Evolutionary conservation across 2,329 filamentous ascomycete species (phyloP).

Genomic region (Aspergillus spinulosporus): DNA sequence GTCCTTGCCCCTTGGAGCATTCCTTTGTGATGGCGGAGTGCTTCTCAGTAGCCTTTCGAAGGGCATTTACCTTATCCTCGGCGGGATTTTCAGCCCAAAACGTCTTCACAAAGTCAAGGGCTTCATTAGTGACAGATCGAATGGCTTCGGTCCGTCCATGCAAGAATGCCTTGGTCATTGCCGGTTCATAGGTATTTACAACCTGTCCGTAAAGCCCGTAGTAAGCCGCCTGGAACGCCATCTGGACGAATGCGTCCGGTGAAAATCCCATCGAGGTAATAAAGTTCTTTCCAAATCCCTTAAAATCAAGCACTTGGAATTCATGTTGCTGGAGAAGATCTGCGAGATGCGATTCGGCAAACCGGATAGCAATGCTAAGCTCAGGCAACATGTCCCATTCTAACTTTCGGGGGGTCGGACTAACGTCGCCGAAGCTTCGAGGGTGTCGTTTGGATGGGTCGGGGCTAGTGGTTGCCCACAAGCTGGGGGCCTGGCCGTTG

Average conservation of each 20-base stretch:
- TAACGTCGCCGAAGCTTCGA: constrained; percentile 87
- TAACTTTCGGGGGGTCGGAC: constrained; percentile 89
- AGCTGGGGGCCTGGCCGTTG: constrained; percentile 85
- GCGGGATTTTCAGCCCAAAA: constrained; percentile 93
- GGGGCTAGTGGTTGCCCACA: constrained; percentile 89
- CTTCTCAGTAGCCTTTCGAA: constrained; percentile 78
- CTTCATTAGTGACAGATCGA: constrained; percentile 77
- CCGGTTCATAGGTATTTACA: constrained; percentile 95
- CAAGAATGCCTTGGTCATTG: constrained; percentile 94
- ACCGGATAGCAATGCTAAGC: constrained; percentile 84
- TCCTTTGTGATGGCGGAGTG: constrained; percentile 78
- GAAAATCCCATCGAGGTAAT: constrained; percentile 97
- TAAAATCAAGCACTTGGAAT: constrained; percentile 87
- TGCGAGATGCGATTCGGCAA: constrained; percentile 89
- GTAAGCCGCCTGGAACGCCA: constrained; percentile 98
- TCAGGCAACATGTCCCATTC: constrained; percentile 98
- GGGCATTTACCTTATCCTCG: constrained; percentile 78
- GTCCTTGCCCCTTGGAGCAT: constrained; percentile 86
- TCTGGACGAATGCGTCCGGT: constrained; percentile 95
- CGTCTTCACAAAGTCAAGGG: constrained; percentile 82
- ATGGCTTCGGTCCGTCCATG: constrained; percentile 95
- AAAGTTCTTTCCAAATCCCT: constrained; percentile 91
- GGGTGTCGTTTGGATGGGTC: constrained; percentile 92
- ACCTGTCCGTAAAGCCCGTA: constrained; percentile 93
- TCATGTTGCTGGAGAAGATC: constrained; percentile 97